Evolutionary conservation across 805 yeast species (phyloP), one percentile per base, ranked within the genome.

Genomic region (Candida sithepensis): DNA sequence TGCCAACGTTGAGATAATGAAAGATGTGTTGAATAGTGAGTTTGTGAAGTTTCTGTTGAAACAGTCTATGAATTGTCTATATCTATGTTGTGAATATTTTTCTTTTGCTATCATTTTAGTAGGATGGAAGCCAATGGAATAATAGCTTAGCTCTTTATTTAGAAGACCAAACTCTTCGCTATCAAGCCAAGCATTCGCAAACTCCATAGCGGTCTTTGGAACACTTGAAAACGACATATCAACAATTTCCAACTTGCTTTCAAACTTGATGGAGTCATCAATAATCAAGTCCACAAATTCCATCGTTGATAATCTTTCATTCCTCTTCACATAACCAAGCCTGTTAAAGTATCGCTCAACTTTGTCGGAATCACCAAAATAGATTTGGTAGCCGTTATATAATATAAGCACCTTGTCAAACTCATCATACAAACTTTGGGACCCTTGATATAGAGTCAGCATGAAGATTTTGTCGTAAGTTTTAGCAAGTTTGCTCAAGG

Each of bases 321-420:
- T 34, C 42, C 42, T 16, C 41, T 33, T 53, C 4, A 24, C 64
- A 56, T 70, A 85, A 18, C 91, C 92, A 85, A 85, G 79, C 19
- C 70, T 69, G 51, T 73, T 74, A 59, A 85, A 85, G 60, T 77
- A 85, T 22, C 67, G 63, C 54, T 76, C 77, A 8, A 86, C 89
- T 34, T 71, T 65, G 1, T 59, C 60, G 22, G 66, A 63, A 16
- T 53, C 51, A 14, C 92, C 92, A 58, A 71, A 85, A 59, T 68
- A 85, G 43, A 85, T 72, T 65, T 84, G 87, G 45, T 72, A 67
- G 32, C 87, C 87, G 22, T 71, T 76, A 62, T 81, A 81, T 19
- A 84, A 59, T 10, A 83, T 78, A 21, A 75, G 65, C 10, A 80
- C 88, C 54, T 81, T 80, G 63, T 84, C 85, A 59, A 83, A 84